phyloP scores from a whole-genome alignment of 116 monocot species.

The Cymodocea nodosa region DNA sequence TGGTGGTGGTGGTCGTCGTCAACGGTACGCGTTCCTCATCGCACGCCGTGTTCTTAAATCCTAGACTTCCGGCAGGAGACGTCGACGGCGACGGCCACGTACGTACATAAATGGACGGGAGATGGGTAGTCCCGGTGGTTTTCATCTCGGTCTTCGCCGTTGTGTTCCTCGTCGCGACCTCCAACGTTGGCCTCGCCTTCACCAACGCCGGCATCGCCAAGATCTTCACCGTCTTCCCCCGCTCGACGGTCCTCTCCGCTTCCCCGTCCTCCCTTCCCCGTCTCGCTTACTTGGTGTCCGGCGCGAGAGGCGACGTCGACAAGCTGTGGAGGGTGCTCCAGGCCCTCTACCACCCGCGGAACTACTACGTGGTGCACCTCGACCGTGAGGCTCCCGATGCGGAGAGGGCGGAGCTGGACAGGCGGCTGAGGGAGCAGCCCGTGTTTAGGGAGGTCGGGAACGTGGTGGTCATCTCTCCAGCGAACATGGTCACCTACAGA shows the following conservation, averaged over 20 bases:
- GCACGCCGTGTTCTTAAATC: no score
- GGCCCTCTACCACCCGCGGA: conserved; percentile 69
- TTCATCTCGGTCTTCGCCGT: conserved; percentile 10
- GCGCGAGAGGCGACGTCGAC: conserved; percentile 72
- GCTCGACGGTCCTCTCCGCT: not conserved
- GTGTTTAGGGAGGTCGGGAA: conserved; percentile 43
- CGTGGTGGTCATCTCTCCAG: conserved; percentile 49
- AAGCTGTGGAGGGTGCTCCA: conserved; percentile 50
- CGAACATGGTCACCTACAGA: conserved; percentile 74
- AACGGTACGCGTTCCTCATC: no score
- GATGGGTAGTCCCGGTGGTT: conserved; percentile 7
- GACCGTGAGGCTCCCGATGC: conserved; percentile 39
- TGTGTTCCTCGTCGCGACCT: conserved; percentile 25
- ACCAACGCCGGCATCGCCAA: conserved; percentile 15
- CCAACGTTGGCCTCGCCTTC: conserved; percentile 29
- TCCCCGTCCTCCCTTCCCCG: conserved; percentile 27
- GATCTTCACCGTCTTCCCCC: conserved; percentile 15
- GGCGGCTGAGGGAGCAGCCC: conserved; percentile 25
- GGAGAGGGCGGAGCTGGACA: conserved; percentile 45
- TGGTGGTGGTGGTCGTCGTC: no score
- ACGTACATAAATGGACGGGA: not conserved
- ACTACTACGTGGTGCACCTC: conserved; percentile 63
- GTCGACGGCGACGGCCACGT: no score
- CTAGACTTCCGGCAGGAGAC: no score
- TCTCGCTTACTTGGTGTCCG: conserved; percentile 75